These are phyloP conservation scores for Antrodiella citrinella DNA, from an alignment of 768 basidiomycete species.

Conservation along the genomic window DNA sequence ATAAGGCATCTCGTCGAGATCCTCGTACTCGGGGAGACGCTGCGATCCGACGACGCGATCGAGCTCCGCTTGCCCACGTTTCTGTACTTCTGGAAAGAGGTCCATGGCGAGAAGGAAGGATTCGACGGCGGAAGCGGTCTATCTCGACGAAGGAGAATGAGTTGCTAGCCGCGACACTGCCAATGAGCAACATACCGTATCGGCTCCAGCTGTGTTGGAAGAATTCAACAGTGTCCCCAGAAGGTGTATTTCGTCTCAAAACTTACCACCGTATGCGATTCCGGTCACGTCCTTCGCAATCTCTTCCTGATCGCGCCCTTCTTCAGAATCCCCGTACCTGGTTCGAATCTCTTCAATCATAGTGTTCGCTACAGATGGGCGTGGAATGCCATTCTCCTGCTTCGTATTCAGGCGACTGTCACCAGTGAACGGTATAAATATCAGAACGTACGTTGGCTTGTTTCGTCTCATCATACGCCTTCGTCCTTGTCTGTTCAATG, in stretches of 20 bases:
- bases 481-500: neutral
- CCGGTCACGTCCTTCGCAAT: neutral
- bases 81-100: neutral
- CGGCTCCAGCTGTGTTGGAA: constrained; percentile 2
- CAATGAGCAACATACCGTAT: constrained; percentile 4
- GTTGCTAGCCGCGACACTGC: too few relatives aligned
- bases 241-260: neutral
- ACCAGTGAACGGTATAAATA: too few relatives aligned
- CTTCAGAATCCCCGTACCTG: neutral
- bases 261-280: constrained; percentile 1
- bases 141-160: too few relatives aligned
- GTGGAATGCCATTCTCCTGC: neutral
- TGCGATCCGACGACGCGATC: neutral
- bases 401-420: too few relatives aligned
- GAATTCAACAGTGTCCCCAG: too few relatives aligned
- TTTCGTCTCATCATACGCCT: neutral
- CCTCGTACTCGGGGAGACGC: neutral
- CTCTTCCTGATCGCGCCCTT: neutral
- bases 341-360: neutral
- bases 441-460: neutral
- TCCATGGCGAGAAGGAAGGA: neutral
- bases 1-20: neutral
- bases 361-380: neutral
- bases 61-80: neutral
- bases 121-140: constrained; percentile 1